Evolutionary conservation across 192 early-diverging fungal genomes (phyloP).

Genomic region (Gryganskiella cystojenkinii): DNA sequence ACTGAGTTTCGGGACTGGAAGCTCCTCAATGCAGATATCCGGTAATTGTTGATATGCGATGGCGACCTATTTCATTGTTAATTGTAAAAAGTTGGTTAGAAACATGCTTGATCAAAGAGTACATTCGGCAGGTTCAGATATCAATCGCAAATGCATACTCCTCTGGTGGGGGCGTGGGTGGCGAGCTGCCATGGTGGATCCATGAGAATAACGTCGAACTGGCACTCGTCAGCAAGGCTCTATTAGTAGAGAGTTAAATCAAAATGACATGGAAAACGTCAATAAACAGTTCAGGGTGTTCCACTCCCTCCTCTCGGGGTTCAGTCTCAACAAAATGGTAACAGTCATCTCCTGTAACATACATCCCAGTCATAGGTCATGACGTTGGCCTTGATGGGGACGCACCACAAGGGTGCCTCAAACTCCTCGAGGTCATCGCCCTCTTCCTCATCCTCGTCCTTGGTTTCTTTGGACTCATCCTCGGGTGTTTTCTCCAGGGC

Average conservation of each 20-base stretch:
- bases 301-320: too few relatives aligned
- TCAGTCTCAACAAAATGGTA: neutral
- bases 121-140: too few relatives aligned
- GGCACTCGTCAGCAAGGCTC: slow-evolving; percentile 79
- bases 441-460: slow-evolving; percentile 23
- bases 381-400: slow-evolving; percentile 96
- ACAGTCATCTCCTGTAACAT: slow-evolving; percentile 22
- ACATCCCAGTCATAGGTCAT: slow-evolving; percentile 95
- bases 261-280: neutral
- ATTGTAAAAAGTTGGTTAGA: too few relatives aligned
- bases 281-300: too few relatives aligned
- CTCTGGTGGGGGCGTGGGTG: slow-evolving; percentile 91
- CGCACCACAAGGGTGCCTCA: slow-evolving; percentile 92
- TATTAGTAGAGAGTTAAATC: slow-evolving; percentile 26
- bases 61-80: slow-evolving; percentile 65
- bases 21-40: slow-evolving; percentile 91
- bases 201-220: slow-evolving; percentile 95
- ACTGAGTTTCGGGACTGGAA: slow-evolving; percentile 89
- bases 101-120: too few relatives aligned
- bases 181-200: slow-evolving; percentile 99
- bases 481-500: slow-evolving; percentile 18
- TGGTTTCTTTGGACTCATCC: neutral
- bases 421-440: slow-evolving; percentile 76
- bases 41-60: slow-evolving; percentile 97
- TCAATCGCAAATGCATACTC: slow-evolving; percentile 61